phyloP scores from a whole-genome alignment of 1,284 basidiomycete species.

The Fomitopsis palustris region DNA sequence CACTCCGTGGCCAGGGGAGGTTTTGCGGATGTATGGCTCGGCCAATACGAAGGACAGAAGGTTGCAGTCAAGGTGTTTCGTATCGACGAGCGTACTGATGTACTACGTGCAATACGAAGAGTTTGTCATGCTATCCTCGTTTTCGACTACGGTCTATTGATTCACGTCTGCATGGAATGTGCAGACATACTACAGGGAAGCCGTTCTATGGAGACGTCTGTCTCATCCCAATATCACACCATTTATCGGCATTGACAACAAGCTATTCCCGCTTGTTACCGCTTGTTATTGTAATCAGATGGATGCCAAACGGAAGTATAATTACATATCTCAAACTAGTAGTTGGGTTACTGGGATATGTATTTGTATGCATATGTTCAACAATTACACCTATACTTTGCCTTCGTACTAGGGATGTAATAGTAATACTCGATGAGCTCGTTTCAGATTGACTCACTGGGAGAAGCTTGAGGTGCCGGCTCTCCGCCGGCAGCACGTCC shows the following conservation, averaged over 20 bases:
- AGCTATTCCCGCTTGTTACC: not conserved
- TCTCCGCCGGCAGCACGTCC: no score
- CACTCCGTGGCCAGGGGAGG: constrained; percentile 6
- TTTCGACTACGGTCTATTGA: not conserved
- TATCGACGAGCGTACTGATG: not conserved
- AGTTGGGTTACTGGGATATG: no score
- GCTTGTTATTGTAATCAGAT: constrained; percentile 1
- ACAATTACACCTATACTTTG: no score
- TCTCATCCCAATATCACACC: constrained; percentile 11
- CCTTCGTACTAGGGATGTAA: no score
- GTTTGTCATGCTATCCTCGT: not conserved
- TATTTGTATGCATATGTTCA: no score
- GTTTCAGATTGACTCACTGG: no score
- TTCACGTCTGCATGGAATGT: not conserved
- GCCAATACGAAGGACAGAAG: not conserved
- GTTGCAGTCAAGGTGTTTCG: constrained; percentile 13
- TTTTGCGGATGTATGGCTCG: constrained; percentile 13
- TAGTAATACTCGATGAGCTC: no score
- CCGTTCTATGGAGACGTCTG: constrained; percentile 9
- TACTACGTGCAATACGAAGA: not conserved
- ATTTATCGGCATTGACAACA: constrained; percentile 8
- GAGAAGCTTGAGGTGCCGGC: no score
- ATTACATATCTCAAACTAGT: no score
- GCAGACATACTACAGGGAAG: constrained; percentile 5
- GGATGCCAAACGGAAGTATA: constrained; percentile 9